Evolutionary conservation across 257 asterid species (phyloP), one percentile per base, ranked within the genome.

Genomic region (Anisodus acutangulus): DNA sequence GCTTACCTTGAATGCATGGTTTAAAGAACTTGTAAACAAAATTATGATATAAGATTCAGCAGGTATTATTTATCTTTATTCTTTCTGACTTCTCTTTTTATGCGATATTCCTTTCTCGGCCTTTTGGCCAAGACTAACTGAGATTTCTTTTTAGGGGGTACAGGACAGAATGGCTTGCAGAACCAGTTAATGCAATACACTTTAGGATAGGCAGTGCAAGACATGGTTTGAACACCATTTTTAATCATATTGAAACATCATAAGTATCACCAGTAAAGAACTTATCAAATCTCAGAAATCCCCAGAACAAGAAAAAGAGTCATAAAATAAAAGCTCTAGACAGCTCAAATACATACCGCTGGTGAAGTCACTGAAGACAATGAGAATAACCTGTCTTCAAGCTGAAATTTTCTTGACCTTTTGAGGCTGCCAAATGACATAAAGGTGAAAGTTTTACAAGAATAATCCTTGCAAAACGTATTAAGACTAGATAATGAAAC

Each of bases 361-460:
- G 99, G 98, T 72, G 99, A 94, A 79, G 99, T 95, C 84, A 91
- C 97, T 1, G 99, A 95, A 81, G 99, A 93, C 91, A 94, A 86
- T 6, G 98, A 94, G 89, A 95, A 95, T 66, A 95, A 89, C 84
- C 97, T 89, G 84, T 94, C 98, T 88, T 95, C 97, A 71, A 84
- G 95, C 92, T 95, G 98, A 87, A 95, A 92, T 88, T 89, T 95
- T 85, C 90, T 92, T 82, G 94, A 90, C 87, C 96, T 93, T 84
- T 95, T 95, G 51, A 93, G 91, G 93, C 97, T 93, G 91, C 66
- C 55, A 79, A 8, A 87, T 19, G 82, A 85, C 8, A 69, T 68
- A 68, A 80, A 53, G 85, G 69, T 53, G 64, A 53, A 53, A 76
- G 4, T 51, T 26, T 51, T 13, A 76, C 9, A 4, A 76, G 47